Percentiles rank a stretch among this genome's conserved stretches.
These are phyloP conservation scores for Xylaria intraflava DNA, from an alignment of 495 filamentous ascomycete genomes.

Conservation along the genomic window DNA sequence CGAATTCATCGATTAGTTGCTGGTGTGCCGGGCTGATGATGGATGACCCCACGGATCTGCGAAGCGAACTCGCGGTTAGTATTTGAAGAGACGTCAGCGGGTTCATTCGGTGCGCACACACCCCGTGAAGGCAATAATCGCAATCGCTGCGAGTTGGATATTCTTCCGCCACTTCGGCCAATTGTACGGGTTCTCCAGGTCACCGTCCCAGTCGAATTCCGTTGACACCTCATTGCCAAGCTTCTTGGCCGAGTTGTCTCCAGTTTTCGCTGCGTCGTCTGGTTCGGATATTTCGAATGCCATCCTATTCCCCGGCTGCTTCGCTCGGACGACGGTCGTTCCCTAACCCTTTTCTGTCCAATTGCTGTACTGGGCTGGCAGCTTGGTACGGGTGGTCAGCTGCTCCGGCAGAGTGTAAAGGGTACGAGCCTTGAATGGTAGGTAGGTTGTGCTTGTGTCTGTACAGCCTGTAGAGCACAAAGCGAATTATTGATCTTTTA, in stretches of 20 bases:
- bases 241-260: neutral
- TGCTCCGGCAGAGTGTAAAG: too few relatives aligned
- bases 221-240: neutral
- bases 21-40: slow-evolving; percentile 44
- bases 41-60: slow-evolving; percentile 48
- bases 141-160: slow-evolving; percentile 39
- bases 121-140: slow-evolving; percentile 38
- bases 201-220: slow-evolving; percentile 50
- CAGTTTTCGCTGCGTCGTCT: neutral
- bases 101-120: neutral
- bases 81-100: neutral
- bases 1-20: slow-evolving; percentile 40
- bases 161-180: slow-evolving; percentile 49
- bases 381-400: neutral
- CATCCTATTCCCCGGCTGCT: neutral
- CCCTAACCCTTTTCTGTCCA: neutral
- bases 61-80: neutral
- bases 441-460: too few relatives aligned
- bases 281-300: neutral
- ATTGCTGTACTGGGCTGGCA: neutral
- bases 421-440: too few relatives aligned
- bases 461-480: too few relatives aligned
- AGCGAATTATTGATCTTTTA: too few relatives aligned
- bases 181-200: slow-evolving; percentile 55
- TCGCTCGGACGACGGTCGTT: neutral